phyloP scores from a whole-genome alignment of 805 yeast genomes.

The Metschnikowia matae region DNA sequence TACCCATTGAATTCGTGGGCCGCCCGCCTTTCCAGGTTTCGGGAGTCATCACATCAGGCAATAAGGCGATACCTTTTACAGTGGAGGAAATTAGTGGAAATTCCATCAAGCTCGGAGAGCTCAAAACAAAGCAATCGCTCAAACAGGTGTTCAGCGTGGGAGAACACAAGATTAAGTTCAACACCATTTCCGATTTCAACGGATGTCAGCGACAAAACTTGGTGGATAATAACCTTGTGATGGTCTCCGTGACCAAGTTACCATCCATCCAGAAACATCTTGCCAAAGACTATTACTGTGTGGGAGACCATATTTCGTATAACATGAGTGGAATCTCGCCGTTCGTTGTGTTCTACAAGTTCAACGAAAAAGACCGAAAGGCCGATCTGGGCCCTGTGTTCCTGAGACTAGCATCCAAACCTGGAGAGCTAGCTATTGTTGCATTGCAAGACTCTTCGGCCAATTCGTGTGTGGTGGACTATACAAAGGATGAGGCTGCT shows the following conservation, averaged over 20 bases:
- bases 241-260: conserved; percentile 66
- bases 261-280: conserved; percentile 54
- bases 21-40: conserved; percentile 57
- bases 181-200: conserved; percentile 57
- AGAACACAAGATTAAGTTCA: conserved; percentile 56
- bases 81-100: conserved; percentile 41
- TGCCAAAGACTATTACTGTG: conserved; percentile 59
- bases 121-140: conserved; percentile 23
- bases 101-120: conserved; percentile 10
- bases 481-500: conserved; percentile 35
- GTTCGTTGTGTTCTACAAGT: conserved; percentile 67
- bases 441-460: conserved; percentile 72
- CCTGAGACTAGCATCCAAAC: conserved; percentile 70
- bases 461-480: conserved; percentile 65
- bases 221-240: conserved; percentile 32
- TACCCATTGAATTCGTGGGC: conserved; percentile 57
- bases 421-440: conserved; percentile 69
- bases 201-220: conserved; percentile 59
- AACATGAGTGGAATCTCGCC: conserved; percentile 78
- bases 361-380: conserved; percentile 57
- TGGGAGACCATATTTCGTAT: conserved; percentile 84
- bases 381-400: conserved; percentile 49
- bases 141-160: conserved; percentile 58
- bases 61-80: conserved; percentile 44
- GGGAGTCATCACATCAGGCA: conserved; percentile 56